Evolutionary conservation across 1,139 yeast genomes (phyloP).

Genomic region (Sugiyamaella xylanicola): DNA sequence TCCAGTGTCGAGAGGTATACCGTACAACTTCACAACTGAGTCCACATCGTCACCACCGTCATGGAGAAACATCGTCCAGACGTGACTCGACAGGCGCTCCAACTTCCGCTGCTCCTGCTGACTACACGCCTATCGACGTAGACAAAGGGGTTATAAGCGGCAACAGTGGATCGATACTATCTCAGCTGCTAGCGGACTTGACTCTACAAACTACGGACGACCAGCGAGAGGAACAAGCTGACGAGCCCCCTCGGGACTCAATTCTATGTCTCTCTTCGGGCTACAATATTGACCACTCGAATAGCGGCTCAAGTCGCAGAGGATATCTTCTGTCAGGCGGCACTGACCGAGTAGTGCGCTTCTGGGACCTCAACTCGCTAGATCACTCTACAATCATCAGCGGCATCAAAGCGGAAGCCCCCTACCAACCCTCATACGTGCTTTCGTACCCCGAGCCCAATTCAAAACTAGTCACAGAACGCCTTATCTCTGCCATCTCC

Average conservation of each 20-base stretch:
- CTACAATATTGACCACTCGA: conserved; percentile 32
- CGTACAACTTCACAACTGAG: conserved; percentile 25
- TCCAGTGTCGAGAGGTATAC: conserved; percentile 61
- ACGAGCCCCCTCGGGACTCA: conserved; percentile 4
- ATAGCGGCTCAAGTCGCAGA: conserved; percentile 18
- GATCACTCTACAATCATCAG: conserved; percentile 47
- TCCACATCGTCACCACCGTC: conserved; percentile 13
- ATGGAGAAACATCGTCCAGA: not conserved
- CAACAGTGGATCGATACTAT: not conserved
- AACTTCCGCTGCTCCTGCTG: not conserved
- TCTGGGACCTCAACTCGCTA: conserved; percentile 52
- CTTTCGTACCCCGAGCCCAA: conserved; percentile 43
- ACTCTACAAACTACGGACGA: not conserved
- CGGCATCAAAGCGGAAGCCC: conserved; percentile 37
- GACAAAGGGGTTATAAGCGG: conserved; percentile 6
- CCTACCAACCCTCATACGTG: conserved; percentile 38
- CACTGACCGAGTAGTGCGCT: conserved; percentile 46
- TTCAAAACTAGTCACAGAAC: conserved; percentile 36
- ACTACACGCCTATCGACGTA: conserved; percentile 9
- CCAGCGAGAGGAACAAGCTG: not conserved
- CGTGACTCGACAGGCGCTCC: too few relatives aligned
- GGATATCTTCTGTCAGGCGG: conserved; percentile 45
- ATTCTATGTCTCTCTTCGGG: conserved; percentile 36
- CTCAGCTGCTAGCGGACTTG: conserved; percentile 3
- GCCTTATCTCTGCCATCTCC: conserved; percentile 6